These are phyloP conservation scores for Fabrea salina DNA, from an alignment of 169 alveolate species.

Conservation along the genomic window DNA sequence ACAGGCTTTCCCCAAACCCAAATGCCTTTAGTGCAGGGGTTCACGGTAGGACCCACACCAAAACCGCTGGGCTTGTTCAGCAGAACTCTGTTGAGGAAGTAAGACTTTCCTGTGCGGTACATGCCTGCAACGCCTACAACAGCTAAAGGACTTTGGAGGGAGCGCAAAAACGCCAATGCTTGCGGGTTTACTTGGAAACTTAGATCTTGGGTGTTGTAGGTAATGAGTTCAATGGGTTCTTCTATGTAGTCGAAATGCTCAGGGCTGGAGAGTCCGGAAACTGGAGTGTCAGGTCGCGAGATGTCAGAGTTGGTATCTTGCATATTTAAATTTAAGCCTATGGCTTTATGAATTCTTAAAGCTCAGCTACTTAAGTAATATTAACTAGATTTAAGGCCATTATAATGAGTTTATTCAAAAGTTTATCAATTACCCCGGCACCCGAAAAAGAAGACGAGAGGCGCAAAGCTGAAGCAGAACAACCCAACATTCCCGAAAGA, in stretches of 20 bases:
- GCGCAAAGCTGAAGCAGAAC: slow-evolving; percentile 21
- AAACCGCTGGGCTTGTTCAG: slow-evolving; percentile 73
- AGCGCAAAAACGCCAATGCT: slow-evolving; percentile 56
- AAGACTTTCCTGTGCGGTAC: slow-evolving; percentile 85
- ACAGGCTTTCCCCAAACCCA: slow-evolving; percentile 87
- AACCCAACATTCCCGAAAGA: slow-evolving; percentile 49
- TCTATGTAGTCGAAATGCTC: slow-evolving; percentile 43
- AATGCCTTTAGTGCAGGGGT: slow-evolving; percentile 83
- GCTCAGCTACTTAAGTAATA: too few relatives aligned
- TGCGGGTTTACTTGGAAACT: slow-evolving; percentile 66
- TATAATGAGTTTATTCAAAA: background rate
- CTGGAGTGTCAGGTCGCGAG: too few relatives aligned
- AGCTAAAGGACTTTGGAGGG: slow-evolving; percentile 67
- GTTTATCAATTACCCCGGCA: background rate
- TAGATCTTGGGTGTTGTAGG: slow-evolving; percentile 33
- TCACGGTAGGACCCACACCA: slow-evolving; percentile 81
- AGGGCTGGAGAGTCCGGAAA: background rate
- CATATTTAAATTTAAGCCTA: too few relatives aligned
- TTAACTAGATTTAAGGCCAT: too few relatives aligned
- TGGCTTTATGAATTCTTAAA: too few relatives aligned
- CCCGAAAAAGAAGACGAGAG: slow-evolving; percentile 5
- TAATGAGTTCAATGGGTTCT: slow-evolving; percentile 61
- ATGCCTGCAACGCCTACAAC: slow-evolving; percentile 85
- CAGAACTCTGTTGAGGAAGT: slow-evolving; percentile 73
- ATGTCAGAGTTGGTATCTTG: too few relatives aligned